A percentile compares a stretch with the other conserved stretches of the same genome.
These are phyloP conservation scores for Reticulascus tulasneorum DNA, from an alignment of 2,329 filamentous ascomycete species.

Conservation along the genomic window DNA sequence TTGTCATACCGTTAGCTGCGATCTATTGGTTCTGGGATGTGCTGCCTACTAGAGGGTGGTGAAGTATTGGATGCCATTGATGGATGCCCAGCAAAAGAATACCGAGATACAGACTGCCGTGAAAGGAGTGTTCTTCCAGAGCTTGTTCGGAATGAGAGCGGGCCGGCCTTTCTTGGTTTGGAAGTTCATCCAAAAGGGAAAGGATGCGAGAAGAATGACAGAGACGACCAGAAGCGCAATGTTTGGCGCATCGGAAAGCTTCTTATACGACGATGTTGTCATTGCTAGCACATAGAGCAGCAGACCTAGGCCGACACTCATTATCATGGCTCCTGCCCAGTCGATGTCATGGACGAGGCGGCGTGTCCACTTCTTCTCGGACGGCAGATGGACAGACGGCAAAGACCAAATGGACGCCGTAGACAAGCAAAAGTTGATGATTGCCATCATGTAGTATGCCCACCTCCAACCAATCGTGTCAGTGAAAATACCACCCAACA, in stretches of 20 bases:
- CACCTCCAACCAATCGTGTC: conserved; percentile 45
- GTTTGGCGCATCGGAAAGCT: conserved; percentile 35
- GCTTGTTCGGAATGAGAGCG: conserved; percentile 55
- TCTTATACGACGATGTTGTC: conserved; percentile 32
- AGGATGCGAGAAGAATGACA: conserved; percentile 39
- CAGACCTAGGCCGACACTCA: conserved; percentile 41
- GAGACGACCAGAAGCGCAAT: conserved; percentile 41
- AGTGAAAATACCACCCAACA: conserved; percentile 45
- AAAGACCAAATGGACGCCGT: conserved; percentile 31
- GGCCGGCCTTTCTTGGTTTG: conserved; percentile 44
- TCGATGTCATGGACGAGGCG: conserved; percentile 40
- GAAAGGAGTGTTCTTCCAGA: conserved; percentile 55
- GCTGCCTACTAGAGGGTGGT: conserved; percentile 39
- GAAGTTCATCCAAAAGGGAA: conserved; percentile 50
- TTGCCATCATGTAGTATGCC: conserved; percentile 36
- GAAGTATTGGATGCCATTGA: conserved; percentile 46
- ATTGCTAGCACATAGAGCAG: conserved; percentile 48
- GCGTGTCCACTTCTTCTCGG: conserved; percentile 21
- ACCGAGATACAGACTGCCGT: conserved; percentile 50
- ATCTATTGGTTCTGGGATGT: background rate
- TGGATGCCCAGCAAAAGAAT: conserved; percentile 40
- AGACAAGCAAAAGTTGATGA: conserved; percentile 32
- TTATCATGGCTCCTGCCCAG: conserved; percentile 46
- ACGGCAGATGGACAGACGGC: conserved; percentile 18
- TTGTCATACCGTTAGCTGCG: conserved; percentile 13